phyloP scores from a whole-genome alignment of 345 rosid genomes.

The Ceriops tagal region DNA sequence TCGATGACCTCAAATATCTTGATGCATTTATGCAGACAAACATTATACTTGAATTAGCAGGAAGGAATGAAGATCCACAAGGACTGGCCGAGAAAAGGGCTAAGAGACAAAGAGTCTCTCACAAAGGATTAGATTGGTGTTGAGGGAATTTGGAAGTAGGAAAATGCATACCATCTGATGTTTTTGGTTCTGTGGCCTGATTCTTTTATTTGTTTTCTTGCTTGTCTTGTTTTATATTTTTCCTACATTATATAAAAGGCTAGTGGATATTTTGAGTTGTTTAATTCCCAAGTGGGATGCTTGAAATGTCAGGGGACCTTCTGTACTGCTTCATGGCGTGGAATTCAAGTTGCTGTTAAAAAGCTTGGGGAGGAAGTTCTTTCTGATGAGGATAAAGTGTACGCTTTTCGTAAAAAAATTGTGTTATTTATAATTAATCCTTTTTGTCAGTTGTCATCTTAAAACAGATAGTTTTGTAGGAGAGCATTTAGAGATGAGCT shows the following conservation, averaged over 20 bases:
- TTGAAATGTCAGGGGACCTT: slow-evolving; percentile 66
- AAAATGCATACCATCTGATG: neutral
- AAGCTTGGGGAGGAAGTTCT: slow-evolving; percentile 71
- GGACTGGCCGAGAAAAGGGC: too few relatives aligned
- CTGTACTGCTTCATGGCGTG: slow-evolving; percentile 78
- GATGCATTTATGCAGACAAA: too few relatives aligned
- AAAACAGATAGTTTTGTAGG: slow-evolving; percentile 37
- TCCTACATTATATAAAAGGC: neutral
- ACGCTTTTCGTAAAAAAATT: slow-evolving; percentile 23
- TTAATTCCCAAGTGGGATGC: slow-evolving; percentile 8
- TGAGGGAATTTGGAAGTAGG: neutral
- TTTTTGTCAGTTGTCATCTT: neutral
- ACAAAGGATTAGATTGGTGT: neutral
- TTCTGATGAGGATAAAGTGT: slow-evolving; percentile 82
- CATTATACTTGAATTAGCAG: too few relatives aligned
- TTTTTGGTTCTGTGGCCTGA: too few relatives aligned
- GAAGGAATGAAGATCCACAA: too few relatives aligned
- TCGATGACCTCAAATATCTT: too few relatives aligned
- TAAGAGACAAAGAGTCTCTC: too few relatives aligned
- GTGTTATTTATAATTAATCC: neutral
- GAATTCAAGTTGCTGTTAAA: slow-evolving; percentile 91
- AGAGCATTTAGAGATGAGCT: slow-evolving; percentile 85
- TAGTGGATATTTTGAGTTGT: neutral
- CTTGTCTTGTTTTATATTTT: neutral
- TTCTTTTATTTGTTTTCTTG: neutral